Evolutionary conservation across 2,329 filamentous ascomycete species (phyloP), one percentile per base, ranked within the genome.

Genomic region (Pseudodiploospora longispora): DNA sequence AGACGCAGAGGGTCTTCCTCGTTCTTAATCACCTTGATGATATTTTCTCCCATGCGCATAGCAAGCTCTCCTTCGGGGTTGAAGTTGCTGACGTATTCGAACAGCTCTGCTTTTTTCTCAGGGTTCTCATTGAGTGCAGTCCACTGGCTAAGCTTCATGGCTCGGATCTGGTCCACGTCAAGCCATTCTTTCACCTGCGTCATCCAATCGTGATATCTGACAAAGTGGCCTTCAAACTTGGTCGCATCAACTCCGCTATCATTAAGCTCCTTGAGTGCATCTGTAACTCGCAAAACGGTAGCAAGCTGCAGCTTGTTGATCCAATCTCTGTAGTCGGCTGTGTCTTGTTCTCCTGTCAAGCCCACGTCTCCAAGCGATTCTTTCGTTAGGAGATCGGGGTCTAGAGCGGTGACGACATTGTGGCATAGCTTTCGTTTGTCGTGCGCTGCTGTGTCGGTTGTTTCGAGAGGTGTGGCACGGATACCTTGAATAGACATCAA

Each of bases 161-260:
- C 38, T 6, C 38, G 28, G n/a, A 40, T 40, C 8, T 40, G 10
- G n/a, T 40, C 38, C 27, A 30, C 10, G 2, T 40, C 28, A 5
- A 30, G 30, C 27, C 27, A 40, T 4, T 29, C 27, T 7, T 32
- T 30, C 10, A 40, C 41, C 33, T 47, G 6, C 28, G 27, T 19
- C 37, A 48, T 27, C 47, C 47, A 48, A 8, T 43, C 34, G 12
- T 36, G 41, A 38, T 46, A 48, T 29, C 39, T 46, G 7, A n/a
- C 30, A 2, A 48, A 38, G 30, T 48, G 47, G 4, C 30, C 40
- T 27, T 47, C 37, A 7, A 38, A 38, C 7, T 32, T 30, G 31
- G 33, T 36, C 36, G 7, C 10, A 30, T 43, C 37, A 40, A 29
- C 40, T 3, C 30, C 36, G 34, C 9, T 41, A 36, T 27, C 35